Base-by-base conservation (phyloP, 306 rosid genomes). In the Cyclanthera cordifolia region DNA sequence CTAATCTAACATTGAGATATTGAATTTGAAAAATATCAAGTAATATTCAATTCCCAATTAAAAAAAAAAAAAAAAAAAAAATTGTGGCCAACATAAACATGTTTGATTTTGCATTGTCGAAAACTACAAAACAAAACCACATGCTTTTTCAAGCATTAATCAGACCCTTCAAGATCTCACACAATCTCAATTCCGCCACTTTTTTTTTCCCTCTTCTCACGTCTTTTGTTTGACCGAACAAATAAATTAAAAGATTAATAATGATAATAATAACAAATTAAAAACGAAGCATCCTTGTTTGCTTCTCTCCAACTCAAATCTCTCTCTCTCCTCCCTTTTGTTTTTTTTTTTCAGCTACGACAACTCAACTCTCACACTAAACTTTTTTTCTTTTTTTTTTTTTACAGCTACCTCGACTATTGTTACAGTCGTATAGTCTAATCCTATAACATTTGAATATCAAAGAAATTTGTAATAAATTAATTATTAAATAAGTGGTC, bases 291-390 rank as follows among this genome's bases (percentile, higher is more conserved):
- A 61, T 61, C 69, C 5, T 61, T 2, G n/a, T 12, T 19, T 39
- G 32, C 28, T 61, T 61, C 69, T 60, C 67, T 34, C 3, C 19
- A 56, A 56, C 63, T 56, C 12, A 30, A 53, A 56, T 61, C 49
- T 61, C 27, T 61, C 49, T 61, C 27, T 2, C 27, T 60, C 16
- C 25, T 21, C 4, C 25, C 27, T 17, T 61, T 58, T 58, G 66
- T 58, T 46, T 0, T 57, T 28, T 58, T 30, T 8, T 1, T 2
- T 32, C 66, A 16, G 46, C 45, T 45, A 57, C 16, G 21, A 20
- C 45, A 8, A 23, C 60, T 21, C 3, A 53, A 53, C n/a, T n/a
- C n/a, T n/a, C n/a, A n/a, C n/a, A n/a, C n/a, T n/a, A n/a, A n/a
- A n/a, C n/a, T n/a, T n/a, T n/a, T n/a, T n/a, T n/a, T n/a, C n/a